Percentiles rank a stretch among this genome's conserved stretches.
Evolutionary conservation across 106 monocot genomes (phyloP).

Genomic region (Posidonia australis): DNA sequence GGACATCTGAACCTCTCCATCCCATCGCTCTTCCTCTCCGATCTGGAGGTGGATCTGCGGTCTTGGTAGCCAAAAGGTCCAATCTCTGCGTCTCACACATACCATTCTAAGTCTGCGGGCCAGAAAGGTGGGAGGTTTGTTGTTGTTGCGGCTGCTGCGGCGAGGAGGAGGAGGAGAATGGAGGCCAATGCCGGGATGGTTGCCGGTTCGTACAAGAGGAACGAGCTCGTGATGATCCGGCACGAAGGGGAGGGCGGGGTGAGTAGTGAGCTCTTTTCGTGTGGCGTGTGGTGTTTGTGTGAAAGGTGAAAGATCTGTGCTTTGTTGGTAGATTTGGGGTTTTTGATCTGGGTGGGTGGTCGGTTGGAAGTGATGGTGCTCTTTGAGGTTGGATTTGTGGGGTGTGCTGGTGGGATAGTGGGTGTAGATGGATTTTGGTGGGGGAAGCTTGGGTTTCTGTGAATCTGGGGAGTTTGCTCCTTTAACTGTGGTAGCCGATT

Average conservation of each 20-base stretch:
- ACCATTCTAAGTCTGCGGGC: not conserved
- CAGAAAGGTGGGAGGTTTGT: conserved; percentile 6
- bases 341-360: not conserved
- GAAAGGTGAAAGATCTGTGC: not conserved
- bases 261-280: not conserved
- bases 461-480: not conserved
- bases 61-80: not conserved
- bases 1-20: not conserved
- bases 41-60: not conserved
- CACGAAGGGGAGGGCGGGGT: conserved; percentile 51
- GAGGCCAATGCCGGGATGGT: conserved; percentile 81
- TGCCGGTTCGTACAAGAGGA: conserved; percentile 68
- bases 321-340: not conserved
- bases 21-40: not conserved
- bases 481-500: no score
- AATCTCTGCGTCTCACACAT: not conserved
- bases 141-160: not conserved
- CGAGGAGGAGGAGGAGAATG: conserved; percentile 22
- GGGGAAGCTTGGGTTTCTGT: not conserved
- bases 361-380: no score
- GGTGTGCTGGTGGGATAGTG: not conserved
- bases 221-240: conserved; percentile 81
- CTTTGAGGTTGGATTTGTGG: not conserved
- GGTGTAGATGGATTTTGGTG: not conserved
- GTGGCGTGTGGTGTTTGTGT: not conserved